A percentile compares a stretch with the other conserved stretches of the same genome.
Evolutionary conservation across 2,329 filamentous ascomycete genomes (phyloP).

Genomic region (Talaromyces marneffei): DNA sequence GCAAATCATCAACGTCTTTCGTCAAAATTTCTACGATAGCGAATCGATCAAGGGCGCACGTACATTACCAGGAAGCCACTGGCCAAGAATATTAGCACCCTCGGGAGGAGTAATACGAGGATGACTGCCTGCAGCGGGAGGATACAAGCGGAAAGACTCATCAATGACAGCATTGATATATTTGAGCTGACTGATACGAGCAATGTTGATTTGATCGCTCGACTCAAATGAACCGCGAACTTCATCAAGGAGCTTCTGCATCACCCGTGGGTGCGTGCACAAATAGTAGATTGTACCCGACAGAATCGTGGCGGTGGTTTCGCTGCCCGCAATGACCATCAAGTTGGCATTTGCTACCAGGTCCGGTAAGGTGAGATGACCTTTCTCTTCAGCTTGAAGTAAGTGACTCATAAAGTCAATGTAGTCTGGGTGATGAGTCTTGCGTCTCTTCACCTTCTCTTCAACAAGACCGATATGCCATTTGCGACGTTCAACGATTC

Average conservation of each 20-base stretch:
- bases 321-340: conserved; percentile 37
- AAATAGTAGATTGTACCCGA: conserved; percentile 41
- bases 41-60: neutral
- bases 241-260: conserved; percentile 34
- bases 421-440: conserved; percentile 6
- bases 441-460: conserved; percentile 10
- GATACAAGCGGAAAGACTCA: conserved; percentile 41
- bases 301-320: conserved; percentile 44
- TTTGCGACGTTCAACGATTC: conserved; percentile 10
- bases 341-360: conserved; percentile 8
- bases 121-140: conserved; percentile 26
- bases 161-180: conserved; percentile 42
- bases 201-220: conserved; percentile 36
- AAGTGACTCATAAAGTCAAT: conserved; percentile 10
- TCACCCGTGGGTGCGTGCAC: conserved; percentile 26
- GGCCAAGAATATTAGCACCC: conserved; percentile 19
- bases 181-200: conserved; percentile 23
- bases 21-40: too few species aligned
- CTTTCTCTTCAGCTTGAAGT: conserved; percentile 8
- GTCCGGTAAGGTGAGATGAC: neutral
- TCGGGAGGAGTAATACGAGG: conserved; percentile 20
- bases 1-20: neutral
- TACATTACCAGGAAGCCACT: conserved; percentile 21
- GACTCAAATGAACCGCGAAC: conserved; percentile 34
- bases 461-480: conserved; percentile 11